A percentile compares a stretch with the other conserved stretches of the same genome.
phyloP scores from a whole-genome alignment of 2,329 filamentous ascomycete species.

The Falciphora oryzae region DNA sequence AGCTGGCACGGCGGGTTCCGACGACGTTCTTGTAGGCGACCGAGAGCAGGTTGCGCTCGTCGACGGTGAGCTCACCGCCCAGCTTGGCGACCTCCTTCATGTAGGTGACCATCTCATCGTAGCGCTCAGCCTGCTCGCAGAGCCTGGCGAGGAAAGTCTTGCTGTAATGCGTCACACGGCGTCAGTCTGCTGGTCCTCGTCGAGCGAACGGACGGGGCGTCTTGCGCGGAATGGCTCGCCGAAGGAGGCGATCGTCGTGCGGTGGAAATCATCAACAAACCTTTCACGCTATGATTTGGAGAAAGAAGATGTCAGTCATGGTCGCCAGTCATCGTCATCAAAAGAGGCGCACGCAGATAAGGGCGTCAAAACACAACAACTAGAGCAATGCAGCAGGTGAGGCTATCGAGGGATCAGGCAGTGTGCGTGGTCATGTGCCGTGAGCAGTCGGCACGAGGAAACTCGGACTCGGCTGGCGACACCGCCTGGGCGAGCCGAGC shows the following conservation, averaged over 20 bases:
- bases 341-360: too few relatives aligned
- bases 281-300: constrained; percentile 56
- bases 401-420: too few relatives aligned
- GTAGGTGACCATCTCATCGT: constrained; percentile 99
- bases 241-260: too few relatives aligned
- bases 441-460: too few relatives aligned
- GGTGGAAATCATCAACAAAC: constrained; percentile 37
- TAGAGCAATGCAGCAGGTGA: too few relatives aligned
- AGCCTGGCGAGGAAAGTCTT: constrained; percentile 99
- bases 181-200: background rate
- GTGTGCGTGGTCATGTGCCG: too few relatives aligned
- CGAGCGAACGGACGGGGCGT: background rate
- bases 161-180: constrained; percentile 44
- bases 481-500: background rate
- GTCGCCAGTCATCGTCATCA: constrained; percentile 1
- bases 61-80: constrained; percentile 75
- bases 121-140: constrained; percentile 99
- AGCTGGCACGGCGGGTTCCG: constrained; percentile 94
- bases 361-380: too few relatives aligned
- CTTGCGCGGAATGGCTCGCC: constrained; percentile 11
- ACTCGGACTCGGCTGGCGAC: too few relatives aligned
- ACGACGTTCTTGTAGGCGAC: constrained; percentile 99
- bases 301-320: constrained; percentile 30
- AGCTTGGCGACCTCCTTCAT: constrained; percentile 99
- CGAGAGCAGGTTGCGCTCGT: constrained; percentile 97